Conservation (phyloP, 768 basidiomycete species). For the Suillus weaverae region DNA sequence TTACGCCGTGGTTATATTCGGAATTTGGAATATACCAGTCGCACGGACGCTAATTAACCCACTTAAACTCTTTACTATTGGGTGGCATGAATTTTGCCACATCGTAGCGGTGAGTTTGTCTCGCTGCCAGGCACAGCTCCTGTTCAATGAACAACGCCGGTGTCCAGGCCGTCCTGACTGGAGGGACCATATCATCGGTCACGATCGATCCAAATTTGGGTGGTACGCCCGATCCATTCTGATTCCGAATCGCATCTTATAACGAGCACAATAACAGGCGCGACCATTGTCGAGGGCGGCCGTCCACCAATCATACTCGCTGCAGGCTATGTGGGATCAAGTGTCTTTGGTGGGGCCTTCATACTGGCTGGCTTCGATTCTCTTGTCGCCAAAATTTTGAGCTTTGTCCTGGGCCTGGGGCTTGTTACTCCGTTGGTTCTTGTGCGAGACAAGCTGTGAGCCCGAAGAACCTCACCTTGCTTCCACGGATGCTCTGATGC, state of each 20-base stretch:
- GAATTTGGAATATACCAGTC: slow-evolving; percentile 85
- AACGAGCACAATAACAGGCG: slow-evolving; percentile 13
- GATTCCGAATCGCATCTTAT: not conserved
- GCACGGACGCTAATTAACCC: slow-evolving; percentile 79
- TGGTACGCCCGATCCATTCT: slow-evolving; percentile 48
- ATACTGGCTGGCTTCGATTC: slow-evolving; percentile 85
- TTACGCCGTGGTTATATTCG: slow-evolving; percentile 83
- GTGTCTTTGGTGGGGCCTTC: slow-evolving; percentile 79
- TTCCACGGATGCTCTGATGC: slow-evolving; percentile 13
- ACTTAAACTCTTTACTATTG: slow-evolving; percentile 84
- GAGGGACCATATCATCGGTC: slow-evolving; percentile 74
- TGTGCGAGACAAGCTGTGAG: slow-evolving; percentile 88
- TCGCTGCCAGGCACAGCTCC: slow-evolving; percentile 9
- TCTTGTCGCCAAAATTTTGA: slow-evolving; percentile 88
- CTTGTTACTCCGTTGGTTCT: slow-evolving; percentile 82
- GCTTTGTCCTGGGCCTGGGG: slow-evolving; percentile 87
- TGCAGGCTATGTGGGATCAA: slow-evolving; percentile 82
- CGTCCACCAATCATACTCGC: slow-evolving; percentile 68
- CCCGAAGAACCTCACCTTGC: slow-evolving; percentile 13
- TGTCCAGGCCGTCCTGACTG: slow-evolving; percentile 70
- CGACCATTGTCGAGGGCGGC: slow-evolving; percentile 70
- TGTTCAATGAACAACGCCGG: not conserved
- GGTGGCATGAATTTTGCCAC: slow-evolving; percentile 88
- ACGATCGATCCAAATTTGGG: slow-evolving; percentile 85
- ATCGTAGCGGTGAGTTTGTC: slow-evolving; percentile 61